Conservation (phyloP, 129 eudicot genomes). For the sunflower (Helianthus annuus) region HanXRQr2.0-SUNRISE NC_035434.2:171200361-171200860, state of each 20-base stretch:
- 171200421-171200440: constrained; percentile 40
- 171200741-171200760: neutral
- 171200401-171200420: constrained; percentile 36
- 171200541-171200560: constrained; percentile 39
- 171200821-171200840: neutral
- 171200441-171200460: constrained; percentile 25
- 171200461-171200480: constrained; percentile 29
- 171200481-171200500: constrained; percentile 36
- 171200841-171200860: no score
- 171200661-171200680: neutral
- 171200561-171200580: constrained; percentile 32
- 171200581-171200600: constrained; percentile 22
- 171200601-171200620: no score
- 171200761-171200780: neutral
- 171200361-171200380: constrained; percentile 11
- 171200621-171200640: no score
- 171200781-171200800: neutral
- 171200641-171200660: no score
- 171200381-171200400: constrained; percentile 22
- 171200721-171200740: neutral
- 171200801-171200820: neutral
- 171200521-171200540: constrained; percentile 42
- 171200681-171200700: neutral
- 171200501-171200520: constrained; percentile 28
- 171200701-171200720: neutral